These are phyloP conservation scores for Ephemerocybe angulata DNA, from an alignment of 768 basidiomycete species.

Conservation along the genomic window DNA sequence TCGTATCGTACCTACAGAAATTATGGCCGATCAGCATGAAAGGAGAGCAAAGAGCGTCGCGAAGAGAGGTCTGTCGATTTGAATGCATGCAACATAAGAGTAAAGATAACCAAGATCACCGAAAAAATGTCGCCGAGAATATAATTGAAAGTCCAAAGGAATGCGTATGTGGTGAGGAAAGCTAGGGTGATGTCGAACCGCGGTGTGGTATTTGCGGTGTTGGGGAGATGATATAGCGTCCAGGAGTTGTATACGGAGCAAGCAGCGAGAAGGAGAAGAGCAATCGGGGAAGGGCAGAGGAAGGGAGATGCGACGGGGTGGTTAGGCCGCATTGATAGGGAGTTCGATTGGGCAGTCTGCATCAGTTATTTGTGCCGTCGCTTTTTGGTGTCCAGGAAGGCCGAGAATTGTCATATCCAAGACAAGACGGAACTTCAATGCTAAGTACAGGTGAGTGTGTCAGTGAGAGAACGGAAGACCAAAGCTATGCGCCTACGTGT, in stretches of 20 bases:
- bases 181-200: not conserved
- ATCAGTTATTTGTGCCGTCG: constrained; percentile 54
- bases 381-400: constrained; percentile 46
- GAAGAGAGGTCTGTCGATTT: not conserved
- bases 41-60: not conserved
- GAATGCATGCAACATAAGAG: not conserved
- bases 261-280: not conserved
- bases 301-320: too few species aligned
- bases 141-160: not conserved
- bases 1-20: not conserved
- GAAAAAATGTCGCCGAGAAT: too few species aligned
- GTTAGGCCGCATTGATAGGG: constrained; percentile 47
- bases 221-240: not conserved
- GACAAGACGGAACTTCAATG: constrained; percentile 61
- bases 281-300: not conserved
- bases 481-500: constrained; percentile 46
- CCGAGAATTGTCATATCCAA: constrained; percentile 70
- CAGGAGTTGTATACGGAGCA: not conserved
- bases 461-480: not conserved
- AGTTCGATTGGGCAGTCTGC: constrained; percentile 73
- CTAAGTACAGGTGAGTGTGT: constrained; percentile 25
- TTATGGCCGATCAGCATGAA: not conserved
- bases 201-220: not conserved
- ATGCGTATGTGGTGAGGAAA: not conserved
- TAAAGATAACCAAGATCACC: too few species aligned